phyloP scores from a whole-genome alignment of 2,329 filamentous ascomycete genomes.

The Scytalidium lignicola region DNA sequence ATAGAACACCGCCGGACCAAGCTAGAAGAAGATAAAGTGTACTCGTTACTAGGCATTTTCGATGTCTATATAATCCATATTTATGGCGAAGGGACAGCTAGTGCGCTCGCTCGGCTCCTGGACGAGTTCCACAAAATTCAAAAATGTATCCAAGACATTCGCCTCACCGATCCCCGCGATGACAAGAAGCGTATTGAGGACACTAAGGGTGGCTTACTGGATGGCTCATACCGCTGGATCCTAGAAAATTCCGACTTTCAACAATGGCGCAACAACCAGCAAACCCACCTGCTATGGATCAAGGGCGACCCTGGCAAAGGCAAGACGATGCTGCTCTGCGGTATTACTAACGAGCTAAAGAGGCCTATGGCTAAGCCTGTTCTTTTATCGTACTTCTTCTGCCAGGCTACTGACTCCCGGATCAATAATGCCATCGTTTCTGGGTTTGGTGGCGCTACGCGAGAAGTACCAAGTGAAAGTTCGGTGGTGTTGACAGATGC shows the following conservation, averaged over 20 bases:
- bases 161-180: constrained; percentile 9
- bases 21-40: constrained; percentile 35
- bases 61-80: constrained; percentile 37
- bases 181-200: too few species aligned
- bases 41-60: constrained; percentile 39
- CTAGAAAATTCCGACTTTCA: too few species aligned
- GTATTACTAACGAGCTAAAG: constrained; percentile 24
- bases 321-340: constrained; percentile 31
- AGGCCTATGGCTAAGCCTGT: not conserved
- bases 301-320: too few species aligned
- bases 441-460: too few species aligned
- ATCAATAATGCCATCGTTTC: too few species aligned
- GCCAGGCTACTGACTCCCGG: too few species aligned
- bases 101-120: constrained; percentile 29
- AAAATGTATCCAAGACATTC: constrained; percentile 9
- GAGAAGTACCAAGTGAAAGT: too few species aligned
- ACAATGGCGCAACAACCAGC: too few species aligned
- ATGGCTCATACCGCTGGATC: too few species aligned
- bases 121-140: constrained; percentile 22
- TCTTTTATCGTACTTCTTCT: constrained; percentile 31
- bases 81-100: constrained; percentile 30
- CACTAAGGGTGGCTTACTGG: too few species aligned
- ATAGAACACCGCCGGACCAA: constrained; percentile 30
- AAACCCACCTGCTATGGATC: too few species aligned
- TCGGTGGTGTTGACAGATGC: too few species aligned